Evolutionary conservation across 306 rosid species (phyloP), one percentile per base, ranked within the genome.

Genomic region (Cajanus cajan): DNA sequence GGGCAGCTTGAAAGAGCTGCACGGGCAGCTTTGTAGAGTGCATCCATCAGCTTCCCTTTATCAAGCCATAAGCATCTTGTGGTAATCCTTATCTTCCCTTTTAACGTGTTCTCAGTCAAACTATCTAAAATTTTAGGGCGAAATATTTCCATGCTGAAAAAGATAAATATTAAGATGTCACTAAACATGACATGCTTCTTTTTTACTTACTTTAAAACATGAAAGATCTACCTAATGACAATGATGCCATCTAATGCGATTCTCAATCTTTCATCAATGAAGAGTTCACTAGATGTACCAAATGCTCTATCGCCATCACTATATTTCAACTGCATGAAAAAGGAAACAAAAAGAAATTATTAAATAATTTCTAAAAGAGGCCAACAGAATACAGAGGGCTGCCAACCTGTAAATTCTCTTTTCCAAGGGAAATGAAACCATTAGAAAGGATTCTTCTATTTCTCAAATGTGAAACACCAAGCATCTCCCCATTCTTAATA

Each of bases 31-130:
- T 61, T 61, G 13, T 31, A 61, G 22, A 61, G 68, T 31, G 68
- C 68, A 61, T 61, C 68, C 68, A 61, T 61, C 43, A 61, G 41
- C 68, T 61, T 61, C 13, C 68, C 68, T 61, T 61, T 61, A 12
- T 61, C 68, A n/a, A 61, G 68, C 68, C 68, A 61, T 61, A 61
- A 31, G 68, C 68, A 61, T 33, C 68, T 61, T 2, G 68, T 61
- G 13, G 68, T 61, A 31, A 61, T 61, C 43, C 41, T 61, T 61
- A 61, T 61, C 43, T 61, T 61, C 2, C 21, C 68, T 61, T 31
- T 61, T 28, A 61, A 31, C 11, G 68, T 14, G 5, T 31, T 61
- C 33, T 16, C 3, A 61, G 68, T 41, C 21, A 33, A 61, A 61
- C 68, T 15, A 31, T n/a, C 68, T 31, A 33, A 15, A 61, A 0